Evolutionary conservation across 225 moss, liverwort and hornwort genomes (phyloP), one percentile per base, ranked within the genome.

Genomic region (Antitrichia curtipendula): DNA sequence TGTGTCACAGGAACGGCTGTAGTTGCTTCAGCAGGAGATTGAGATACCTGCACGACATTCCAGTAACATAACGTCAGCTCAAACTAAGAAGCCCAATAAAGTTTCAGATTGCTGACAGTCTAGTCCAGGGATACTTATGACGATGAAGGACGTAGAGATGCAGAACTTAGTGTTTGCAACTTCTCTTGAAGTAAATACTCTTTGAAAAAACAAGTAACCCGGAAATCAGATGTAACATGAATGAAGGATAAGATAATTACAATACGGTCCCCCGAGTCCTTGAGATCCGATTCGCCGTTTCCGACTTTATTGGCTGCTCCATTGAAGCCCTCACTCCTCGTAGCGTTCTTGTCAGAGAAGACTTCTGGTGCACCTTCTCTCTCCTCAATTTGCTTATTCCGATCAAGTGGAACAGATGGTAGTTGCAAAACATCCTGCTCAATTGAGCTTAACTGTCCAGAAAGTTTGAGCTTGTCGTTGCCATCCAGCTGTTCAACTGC

Each of bases 401-500:
- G 60, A 88, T 85, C 83, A 90, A 62, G 71, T 78, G 84, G 85
- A 61, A 76, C 56, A 74, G 88, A 56, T 73, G 83, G 77, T 38
- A 73, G 71, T 54, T 83, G 85, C 87, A 83, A 83, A 56, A 63
- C 86, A 64, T 88, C 90, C 59, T 85, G 89, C 86, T 87, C 73
- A 61, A 81, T 86, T 83, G 84, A 56, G 73, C 32, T 40, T 41
- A 50, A 49, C 74, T 84, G 74, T 58, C 58, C 64, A 73, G 87
- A 87, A 88, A 81, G 63, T 78, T 81, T 81, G 75, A 87, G 78
- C 80, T 88, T 86, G 81, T 82, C 84, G 69, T 78, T 82, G 63
- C 58, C 79, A 78, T 65, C 84, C 56, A 71, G 84, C 86, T 72
- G 87, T 27, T 90, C 76, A 69, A 65, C 61, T 83, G 61, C 72